phyloP scores from a whole-genome alignment of 2,329 filamentous ascomycete species.

The Dothiorella sarmentorum region DNA sequence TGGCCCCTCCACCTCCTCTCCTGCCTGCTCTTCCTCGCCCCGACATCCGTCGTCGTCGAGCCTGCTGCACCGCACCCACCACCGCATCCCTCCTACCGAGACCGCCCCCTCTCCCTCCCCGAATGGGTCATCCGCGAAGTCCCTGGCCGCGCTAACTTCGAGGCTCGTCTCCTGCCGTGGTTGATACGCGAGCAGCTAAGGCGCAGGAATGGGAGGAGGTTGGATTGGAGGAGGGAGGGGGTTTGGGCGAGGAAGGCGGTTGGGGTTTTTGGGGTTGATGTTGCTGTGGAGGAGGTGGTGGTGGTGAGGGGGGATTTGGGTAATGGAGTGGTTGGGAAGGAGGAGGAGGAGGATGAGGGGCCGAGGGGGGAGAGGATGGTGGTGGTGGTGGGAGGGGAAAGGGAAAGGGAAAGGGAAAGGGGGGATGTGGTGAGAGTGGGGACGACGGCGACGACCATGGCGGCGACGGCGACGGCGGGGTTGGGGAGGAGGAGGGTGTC shows the following conservation, averaged over 20 bases:
- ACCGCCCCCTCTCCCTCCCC: not conserved
- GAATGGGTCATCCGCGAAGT: conserved; percentile 14
- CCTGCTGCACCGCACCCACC: too few species aligned
- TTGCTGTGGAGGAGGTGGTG: too few species aligned
- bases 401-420: too few species aligned
- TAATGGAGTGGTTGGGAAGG: too few species aligned
- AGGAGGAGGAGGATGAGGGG: not conserved
- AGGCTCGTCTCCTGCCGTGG: conserved; percentile 4
- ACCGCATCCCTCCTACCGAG: not conserved
- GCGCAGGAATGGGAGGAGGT: not conserved
- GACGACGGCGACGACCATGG: too few species aligned
- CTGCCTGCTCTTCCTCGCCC: too few species aligned
- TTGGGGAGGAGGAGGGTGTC: not conserved
- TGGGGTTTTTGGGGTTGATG: too few species aligned
- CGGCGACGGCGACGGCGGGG: not conserved
- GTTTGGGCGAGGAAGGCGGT: not conserved
- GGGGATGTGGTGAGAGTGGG: too few species aligned
- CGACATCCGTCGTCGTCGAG: too few species aligned
- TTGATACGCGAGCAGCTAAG: conserved; percentile 3
- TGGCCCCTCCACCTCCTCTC: too few species aligned
- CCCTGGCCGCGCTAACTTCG: conserved; percentile 7
- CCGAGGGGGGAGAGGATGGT: not conserved
- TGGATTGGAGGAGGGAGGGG: not conserved
- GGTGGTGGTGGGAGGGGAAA: not conserved
- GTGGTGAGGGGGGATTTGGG: not conserved